Conservation (phyloP, 306 rosid species). For the Begonia loranthoides region DNA sequence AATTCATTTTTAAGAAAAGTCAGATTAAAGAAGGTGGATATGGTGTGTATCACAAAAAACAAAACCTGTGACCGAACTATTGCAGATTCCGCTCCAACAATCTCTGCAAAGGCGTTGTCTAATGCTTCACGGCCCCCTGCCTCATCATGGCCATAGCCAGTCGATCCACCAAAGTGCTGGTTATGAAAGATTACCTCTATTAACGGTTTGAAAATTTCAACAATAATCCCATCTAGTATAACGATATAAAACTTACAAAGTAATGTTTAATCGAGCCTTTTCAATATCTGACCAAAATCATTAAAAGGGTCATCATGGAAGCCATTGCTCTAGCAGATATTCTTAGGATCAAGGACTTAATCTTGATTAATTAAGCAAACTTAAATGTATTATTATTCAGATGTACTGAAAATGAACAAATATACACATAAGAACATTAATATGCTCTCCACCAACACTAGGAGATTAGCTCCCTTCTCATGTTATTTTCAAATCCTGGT, state of each 20-base stretch:
- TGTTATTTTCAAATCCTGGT: constrained; percentile 2
- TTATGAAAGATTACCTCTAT: constrained; percentile 12
- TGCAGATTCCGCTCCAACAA: constrained; percentile 85
- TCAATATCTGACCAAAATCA: constrained; percentile 2
- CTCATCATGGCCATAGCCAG: constrained; percentile 98
- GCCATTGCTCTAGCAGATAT: neutral
- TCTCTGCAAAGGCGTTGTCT: constrained; percentile 85
- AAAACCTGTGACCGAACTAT: constrained; percentile 89
- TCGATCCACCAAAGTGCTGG: constrained; percentile 86
- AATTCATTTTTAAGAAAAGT: neutral
- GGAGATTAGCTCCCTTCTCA: neutral
- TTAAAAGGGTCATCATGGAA: neutral
- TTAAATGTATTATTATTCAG: no score
- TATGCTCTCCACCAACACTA: no score
- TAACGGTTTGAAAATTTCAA: no score
- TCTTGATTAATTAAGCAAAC: neutral
- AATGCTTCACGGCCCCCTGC: constrained; percentile 96
- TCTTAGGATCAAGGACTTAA: neutral
- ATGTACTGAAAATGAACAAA: neutral
- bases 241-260: no score
- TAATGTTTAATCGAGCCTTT: no score
- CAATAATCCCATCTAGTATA: no score
- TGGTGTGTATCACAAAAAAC: neutral
- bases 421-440: neutral
- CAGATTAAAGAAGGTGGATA: constrained; percentile 2